A percentile compares a stretch with the other conserved stretches of the same genome.
Conservation (phyloP, 148 eudicot species). For the Rhododendron griersonianum region DNA sequence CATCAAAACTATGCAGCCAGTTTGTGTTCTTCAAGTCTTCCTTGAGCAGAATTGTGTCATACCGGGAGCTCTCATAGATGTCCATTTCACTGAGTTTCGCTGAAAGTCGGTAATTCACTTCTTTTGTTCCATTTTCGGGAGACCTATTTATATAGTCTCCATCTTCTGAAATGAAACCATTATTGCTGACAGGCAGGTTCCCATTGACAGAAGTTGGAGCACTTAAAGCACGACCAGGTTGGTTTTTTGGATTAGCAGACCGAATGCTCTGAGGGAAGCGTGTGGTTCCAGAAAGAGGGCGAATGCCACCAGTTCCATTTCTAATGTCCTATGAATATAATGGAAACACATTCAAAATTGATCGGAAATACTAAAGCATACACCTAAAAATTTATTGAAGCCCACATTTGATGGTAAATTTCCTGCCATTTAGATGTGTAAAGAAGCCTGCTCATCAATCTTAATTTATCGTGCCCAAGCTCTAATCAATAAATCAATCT, state of each 20-base stretch:
- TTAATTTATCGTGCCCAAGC: not conserved
- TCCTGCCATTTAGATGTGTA: not conserved
- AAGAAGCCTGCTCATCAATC: not conserved
- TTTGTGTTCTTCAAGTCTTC: conserved; percentile 84
- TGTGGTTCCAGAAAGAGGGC: conserved; percentile 69
- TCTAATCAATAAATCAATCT: not conserved
- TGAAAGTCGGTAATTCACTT: conserved; percentile 50
- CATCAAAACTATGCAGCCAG: conserved; percentile 82
- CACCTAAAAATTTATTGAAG: not conserved
- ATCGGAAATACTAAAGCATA: not conserved
- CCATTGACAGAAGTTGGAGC: conserved; percentile 57
- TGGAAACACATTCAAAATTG: not conserved
- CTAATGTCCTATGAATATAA: conserved; percentile 59
- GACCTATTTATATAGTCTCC: conserved; percentile 36
- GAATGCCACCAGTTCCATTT: conserved; percentile 58
- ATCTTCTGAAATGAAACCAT: conserved; percentile 39
- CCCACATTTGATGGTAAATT: not conserved
- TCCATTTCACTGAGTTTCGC: conserved; percentile 59
- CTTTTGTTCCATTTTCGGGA: conserved; percentile 46
- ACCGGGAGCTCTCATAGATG: conserved; percentile 87
- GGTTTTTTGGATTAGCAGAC: conserved; percentile 52
- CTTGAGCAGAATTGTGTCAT: conserved; percentile 80
- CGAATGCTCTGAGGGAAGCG: conserved; percentile 93
- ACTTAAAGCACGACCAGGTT: conserved; percentile 33
- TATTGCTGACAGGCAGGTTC: conserved; percentile 34